Conservation (phyloP, 2,329 filamentous ascomycete genomes). For the Fusarium armeniacum region DNA sequence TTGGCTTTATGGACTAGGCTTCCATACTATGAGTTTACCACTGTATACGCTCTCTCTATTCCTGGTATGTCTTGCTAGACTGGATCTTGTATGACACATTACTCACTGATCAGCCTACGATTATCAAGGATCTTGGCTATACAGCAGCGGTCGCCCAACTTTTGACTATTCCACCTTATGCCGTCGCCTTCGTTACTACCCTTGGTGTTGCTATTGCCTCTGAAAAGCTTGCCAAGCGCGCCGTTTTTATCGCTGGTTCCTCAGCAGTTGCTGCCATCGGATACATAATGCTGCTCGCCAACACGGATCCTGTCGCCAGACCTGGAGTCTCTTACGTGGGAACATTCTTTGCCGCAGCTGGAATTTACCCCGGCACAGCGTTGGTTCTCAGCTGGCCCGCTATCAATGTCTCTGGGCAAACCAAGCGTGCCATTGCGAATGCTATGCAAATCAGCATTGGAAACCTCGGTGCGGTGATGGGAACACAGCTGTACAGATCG, state of each 20-base stretch:
- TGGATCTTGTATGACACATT: fast-evolving
- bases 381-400: constrained; percentile 78
- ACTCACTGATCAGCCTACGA: constrained; percentile 59
- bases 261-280: constrained; percentile 71
- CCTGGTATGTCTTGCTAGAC: constrained; percentile 55
- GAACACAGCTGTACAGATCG: constrained; percentile 76
- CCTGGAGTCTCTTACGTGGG: constrained; percentile 72
- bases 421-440: constrained; percentile 76
- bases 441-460: constrained; percentile 81
- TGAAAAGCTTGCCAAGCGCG: constrained; percentile 69
- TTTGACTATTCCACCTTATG: constrained; percentile 74
- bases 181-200: constrained; percentile 72
- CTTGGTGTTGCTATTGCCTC: constrained; percentile 71
- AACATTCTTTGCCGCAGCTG: constrained; percentile 73
- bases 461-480: constrained; percentile 76
- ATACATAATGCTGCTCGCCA: constrained; percentile 71
- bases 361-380: constrained; percentile 76
- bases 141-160: constrained; percentile 67
- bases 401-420: constrained; percentile 79
- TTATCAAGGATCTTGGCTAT: constrained; percentile 68
- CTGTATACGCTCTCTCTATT: constrained; percentile 70
- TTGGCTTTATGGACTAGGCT: constrained; percentile 79
- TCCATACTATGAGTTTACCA: constrained; percentile 79
- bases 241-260: constrained; percentile 73
- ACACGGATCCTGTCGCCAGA: constrained; percentile 59